Percentiles rank a stretch among this genome's conserved stretches.
Evolutionary conservation across 495 filamentous ascomycete genomes (phyloP).

Genomic region (Ascodesmis nigricans): DNA sequence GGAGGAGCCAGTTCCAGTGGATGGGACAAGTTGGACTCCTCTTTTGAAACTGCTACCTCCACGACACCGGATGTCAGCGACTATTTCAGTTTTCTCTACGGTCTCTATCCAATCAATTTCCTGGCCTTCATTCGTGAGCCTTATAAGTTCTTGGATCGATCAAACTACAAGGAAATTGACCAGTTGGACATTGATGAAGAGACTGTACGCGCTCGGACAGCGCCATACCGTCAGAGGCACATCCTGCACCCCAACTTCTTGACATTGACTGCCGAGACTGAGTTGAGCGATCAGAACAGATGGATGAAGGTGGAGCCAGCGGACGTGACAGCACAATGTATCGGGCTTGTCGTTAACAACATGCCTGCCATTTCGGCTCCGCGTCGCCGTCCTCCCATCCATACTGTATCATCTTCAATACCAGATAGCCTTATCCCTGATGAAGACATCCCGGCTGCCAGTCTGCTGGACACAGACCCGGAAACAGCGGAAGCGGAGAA

Average conservation of each 20-base stretch:
- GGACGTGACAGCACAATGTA: slow-evolving; percentile 48
- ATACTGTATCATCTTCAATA: slow-evolving; percentile 9
- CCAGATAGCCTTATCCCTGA: slow-evolving; percentile 22
- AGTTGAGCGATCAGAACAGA: slow-evolving; percentile 43
- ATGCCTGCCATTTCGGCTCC: slow-evolving; percentile 14
- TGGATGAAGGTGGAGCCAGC: slow-evolving; percentile 51
- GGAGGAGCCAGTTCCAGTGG: background rate
- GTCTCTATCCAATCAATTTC: slow-evolving; percentile 60
- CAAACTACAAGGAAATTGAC: slow-evolving; percentile 36
- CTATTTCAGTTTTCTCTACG: slow-evolving; percentile 61
- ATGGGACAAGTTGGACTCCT: slow-evolving; percentile 39
- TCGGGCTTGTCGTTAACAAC: slow-evolving; percentile 29
- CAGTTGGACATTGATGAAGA: slow-evolving; percentile 48
- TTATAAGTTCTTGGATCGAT: slow-evolving; percentile 42
- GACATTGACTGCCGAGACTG: slow-evolving; percentile 43
- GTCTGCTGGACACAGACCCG: slow-evolving; percentile 21
- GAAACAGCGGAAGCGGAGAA: too few species aligned
- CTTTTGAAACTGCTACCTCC: slow-evolving; percentile 34
- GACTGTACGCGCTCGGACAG: slow-evolving; percentile 45
- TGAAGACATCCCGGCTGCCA: slow-evolving; percentile 23
- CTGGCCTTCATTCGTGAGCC: slow-evolving; percentile 57
- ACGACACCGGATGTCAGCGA: slow-evolving; percentile 47
- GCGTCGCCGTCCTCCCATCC: slow-evolving; percentile 22
- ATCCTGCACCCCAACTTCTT: slow-evolving; percentile 55
- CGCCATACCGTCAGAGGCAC: slow-evolving; percentile 42